Evolutionary conservation across 306 rosid genomes (phyloP).

Genomic region (Vigna hirtella): DNA sequence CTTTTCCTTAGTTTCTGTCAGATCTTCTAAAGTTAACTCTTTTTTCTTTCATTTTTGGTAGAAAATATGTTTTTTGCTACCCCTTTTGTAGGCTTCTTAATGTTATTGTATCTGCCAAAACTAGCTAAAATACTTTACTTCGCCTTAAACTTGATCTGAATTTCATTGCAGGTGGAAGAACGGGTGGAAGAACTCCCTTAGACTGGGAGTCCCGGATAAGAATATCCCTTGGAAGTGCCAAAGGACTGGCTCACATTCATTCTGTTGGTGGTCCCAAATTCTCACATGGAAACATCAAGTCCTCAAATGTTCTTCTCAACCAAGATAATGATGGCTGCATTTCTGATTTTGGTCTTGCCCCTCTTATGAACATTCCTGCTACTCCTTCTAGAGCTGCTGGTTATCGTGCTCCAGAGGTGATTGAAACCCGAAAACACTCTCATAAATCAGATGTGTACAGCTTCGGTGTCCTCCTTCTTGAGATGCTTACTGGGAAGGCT

Average conservation of each 20-base stretch:
- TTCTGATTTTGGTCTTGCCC: constrained; percentile 87
- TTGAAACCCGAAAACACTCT: constrained; percentile 86
- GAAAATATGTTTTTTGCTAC: constrained; percentile 12
- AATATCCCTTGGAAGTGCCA: constrained; percentile 80
- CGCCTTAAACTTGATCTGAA: constrained; percentile 29
- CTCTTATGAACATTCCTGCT: constrained; percentile 82
- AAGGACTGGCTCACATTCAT: constrained; percentile 86
- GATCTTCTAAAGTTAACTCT: not conserved
- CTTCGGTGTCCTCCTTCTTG: constrained; percentile 89
- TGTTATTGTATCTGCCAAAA: constrained; percentile 10
- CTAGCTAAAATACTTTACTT: constrained; percentile 2
- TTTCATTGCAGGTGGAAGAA: constrained; percentile 67
- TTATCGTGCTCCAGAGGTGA: constrained; percentile 93
- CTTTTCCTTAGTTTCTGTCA: constrained; percentile 23
- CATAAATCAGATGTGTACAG: constrained; percentile 96
- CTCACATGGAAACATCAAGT: constrained; percentile 85
- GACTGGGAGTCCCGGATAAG: constrained; percentile 88
- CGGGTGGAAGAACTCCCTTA: constrained; percentile 71
- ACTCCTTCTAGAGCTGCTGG: constrained; percentile 85
- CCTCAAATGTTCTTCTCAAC: constrained; percentile 87
- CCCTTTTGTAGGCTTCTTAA: constrained; percentile 2
- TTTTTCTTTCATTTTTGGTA: not conserved
- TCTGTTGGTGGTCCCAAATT: constrained; percentile 85
- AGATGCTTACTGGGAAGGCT: constrained; percentile 95
- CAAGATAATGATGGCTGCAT: constrained; percentile 79